Conservation (phyloP, 805 yeast species). For the Torulaspora gathmanii region DNA sequence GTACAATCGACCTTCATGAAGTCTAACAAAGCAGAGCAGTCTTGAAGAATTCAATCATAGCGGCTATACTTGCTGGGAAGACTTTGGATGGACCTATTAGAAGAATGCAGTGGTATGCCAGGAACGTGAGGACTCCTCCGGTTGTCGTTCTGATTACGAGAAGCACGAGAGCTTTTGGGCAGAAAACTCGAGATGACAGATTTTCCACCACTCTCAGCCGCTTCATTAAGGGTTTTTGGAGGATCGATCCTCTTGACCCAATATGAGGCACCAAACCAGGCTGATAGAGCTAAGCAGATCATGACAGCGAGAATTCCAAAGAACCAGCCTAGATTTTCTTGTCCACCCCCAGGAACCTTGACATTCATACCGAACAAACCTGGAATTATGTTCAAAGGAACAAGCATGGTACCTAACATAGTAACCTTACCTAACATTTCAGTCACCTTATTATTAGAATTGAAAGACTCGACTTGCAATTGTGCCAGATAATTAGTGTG, state of each 20-base stretch:
- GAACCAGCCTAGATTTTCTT: conserved; percentile 53
- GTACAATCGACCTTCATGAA: not conserved
- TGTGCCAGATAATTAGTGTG: conserved; percentile 92
- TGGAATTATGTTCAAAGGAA: conserved; percentile 85
- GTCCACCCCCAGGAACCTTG: conserved; percentile 61
- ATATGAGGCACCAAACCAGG: conserved; percentile 41
- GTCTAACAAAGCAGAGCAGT: not conserved
- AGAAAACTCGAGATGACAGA: conserved; percentile 33
- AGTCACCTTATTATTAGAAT: conserved; percentile 79
- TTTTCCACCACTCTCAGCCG: conserved; percentile 33
- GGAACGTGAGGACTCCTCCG: not conserved
- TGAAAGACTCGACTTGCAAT: conserved; percentile 85
- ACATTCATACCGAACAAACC: conserved; percentile 98
- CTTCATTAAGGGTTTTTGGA: conserved; percentile 35
- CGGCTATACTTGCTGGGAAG: conserved; percentile 16
- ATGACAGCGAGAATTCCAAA: conserved; percentile 60
- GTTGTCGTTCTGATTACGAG: not conserved
- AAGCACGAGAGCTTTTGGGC: conserved; percentile 10
- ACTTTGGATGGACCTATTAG: conserved; percentile 15
- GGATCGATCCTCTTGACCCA: conserved; percentile 39
- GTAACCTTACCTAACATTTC: conserved; percentile 87
- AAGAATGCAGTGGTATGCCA: conserved; percentile 8
- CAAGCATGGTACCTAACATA: conserved; percentile 78
- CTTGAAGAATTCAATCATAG: conserved; percentile 9
- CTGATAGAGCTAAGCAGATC: conserved; percentile 37